Percentiles rank a stretch among this genome's conserved stretches.
phyloP scores from a whole-genome alignment of 2,329 filamentous ascomycete genomes.

The Trichophyton rubrum region DNA sequence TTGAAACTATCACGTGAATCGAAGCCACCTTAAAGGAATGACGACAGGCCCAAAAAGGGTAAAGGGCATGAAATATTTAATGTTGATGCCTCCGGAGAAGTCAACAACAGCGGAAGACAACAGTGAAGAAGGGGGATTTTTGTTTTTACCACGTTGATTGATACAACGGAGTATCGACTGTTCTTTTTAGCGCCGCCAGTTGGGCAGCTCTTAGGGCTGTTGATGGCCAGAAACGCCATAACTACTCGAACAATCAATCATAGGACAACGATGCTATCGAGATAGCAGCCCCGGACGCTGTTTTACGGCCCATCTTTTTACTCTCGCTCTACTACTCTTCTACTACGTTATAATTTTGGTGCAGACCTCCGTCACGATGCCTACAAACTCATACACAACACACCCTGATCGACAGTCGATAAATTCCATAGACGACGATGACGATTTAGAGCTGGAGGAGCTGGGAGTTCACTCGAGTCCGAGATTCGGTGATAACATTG shows the following conservation, averaged over 20 bases:
- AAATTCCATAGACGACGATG: conserved; percentile 25
- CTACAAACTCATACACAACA: conserved; percentile 20
- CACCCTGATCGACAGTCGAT: conserved; percentile 23
- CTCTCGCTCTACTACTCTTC: not conserved
- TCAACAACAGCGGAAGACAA: not conserved
- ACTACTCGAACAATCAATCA: not conserved
- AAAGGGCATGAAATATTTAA: not conserved
- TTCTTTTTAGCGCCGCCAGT: not conserved
- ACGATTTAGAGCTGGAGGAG: conserved; percentile 36
- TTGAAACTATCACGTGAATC: not conserved
- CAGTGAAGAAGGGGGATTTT: too few species aligned
- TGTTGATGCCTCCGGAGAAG: not conserved
- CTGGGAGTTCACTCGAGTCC: conserved; percentile 27
- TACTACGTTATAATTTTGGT: not conserved
- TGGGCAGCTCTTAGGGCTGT: not conserved
- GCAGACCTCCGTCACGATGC: conserved; percentile 3
- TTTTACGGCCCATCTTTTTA: not conserved
- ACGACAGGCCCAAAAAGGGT: not conserved
- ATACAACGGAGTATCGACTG: not conserved
- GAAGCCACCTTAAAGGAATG: not conserved
- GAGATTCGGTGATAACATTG: conserved; percentile 16
- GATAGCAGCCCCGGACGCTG: not conserved
- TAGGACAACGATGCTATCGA: not conserved
- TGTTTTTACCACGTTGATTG: too few species aligned
- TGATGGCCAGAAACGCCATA: not conserved